phyloP scores from a whole-genome alignment of 805 yeast genomes.

The Nakazawaea pomicola region DNA sequence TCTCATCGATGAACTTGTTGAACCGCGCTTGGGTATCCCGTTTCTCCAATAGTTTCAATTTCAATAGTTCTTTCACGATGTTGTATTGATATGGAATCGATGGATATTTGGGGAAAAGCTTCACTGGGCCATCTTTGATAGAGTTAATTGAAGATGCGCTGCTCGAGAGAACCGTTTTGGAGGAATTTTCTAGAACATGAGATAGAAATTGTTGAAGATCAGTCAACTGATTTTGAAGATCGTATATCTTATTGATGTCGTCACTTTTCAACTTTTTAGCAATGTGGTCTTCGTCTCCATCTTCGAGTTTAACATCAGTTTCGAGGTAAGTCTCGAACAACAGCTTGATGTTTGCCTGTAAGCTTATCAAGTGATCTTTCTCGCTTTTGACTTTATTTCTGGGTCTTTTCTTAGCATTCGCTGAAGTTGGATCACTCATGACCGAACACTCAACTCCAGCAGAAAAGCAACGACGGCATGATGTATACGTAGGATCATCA shows the following conservation, averaged over 20 bases:
- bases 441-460: constrained; percentile 42
- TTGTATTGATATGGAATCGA: constrained; percentile 31
- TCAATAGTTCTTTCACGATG: constrained; percentile 32
- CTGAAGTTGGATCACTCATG: constrained; percentile 45
- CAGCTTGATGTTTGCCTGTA: constrained; percentile 23
- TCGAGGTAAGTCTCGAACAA: constrained; percentile 13
- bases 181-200: constrained; percentile 20
- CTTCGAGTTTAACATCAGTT: neutral
- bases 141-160: constrained; percentile 30
- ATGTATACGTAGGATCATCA: constrained; percentile 36
- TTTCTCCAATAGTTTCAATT: constrained; percentile 27
- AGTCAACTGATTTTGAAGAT: constrained; percentile 20
- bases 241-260: constrained; percentile 11
- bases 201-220: constrained; percentile 27
- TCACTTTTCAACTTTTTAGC: constrained; percentile 9
- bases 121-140: constrained; percentile 31
- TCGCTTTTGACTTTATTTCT: constrained; percentile 24
- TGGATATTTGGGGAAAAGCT: constrained; percentile 26
- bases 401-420: constrained; percentile 32
- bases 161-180: constrained; percentile 15
- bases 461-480: constrained; percentile 42
- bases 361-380: constrained; percentile 20
- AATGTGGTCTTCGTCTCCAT: neutral
- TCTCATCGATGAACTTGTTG: constrained; percentile 29
- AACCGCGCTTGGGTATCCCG: constrained; percentile 32